Percentiles rank a stretch among this genome's conserved stretches.
Evolutionary conservation across 495 filamentous ascomycete species (phyloP).

Genomic region (Ascobolus immersus): DNA sequence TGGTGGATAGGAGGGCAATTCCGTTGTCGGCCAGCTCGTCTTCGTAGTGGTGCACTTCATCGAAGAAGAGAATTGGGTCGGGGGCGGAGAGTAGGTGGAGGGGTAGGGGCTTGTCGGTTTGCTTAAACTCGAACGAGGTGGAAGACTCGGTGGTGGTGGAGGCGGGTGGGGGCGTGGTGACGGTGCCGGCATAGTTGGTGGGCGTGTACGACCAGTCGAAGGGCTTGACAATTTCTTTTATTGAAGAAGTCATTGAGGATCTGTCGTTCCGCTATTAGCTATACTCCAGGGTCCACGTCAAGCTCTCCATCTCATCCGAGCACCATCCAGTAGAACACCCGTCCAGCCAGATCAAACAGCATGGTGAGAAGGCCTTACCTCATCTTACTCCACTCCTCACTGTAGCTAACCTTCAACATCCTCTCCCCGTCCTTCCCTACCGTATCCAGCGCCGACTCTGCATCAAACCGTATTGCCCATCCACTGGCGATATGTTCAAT

Average conservation of each 20-base stretch:
- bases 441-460: slow-evolving; percentile 58
- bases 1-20: slow-evolving; percentile 62
- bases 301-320: too few relatives aligned
- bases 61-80: slow-evolving; percentile 84
- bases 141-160: neutral
- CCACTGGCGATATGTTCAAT: slow-evolving; percentile 41
- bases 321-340: too few relatives aligned
- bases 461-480: slow-evolving; percentile 58
- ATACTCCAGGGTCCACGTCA: too few relatives aligned
- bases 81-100: slow-evolving; percentile 18
- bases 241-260: too few relatives aligned
- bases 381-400: slow-evolving; percentile 41
- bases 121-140: neutral
- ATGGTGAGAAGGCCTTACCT: slow-evolving; percentile 12
- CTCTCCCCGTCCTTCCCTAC: slow-evolving; percentile 76
- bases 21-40: slow-evolving; percentile 96
- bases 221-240: slow-evolving; percentile 77
- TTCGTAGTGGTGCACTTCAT: slow-evolving; percentile 87
- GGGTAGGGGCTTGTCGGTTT: neutral
- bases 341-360: too few relatives aligned
- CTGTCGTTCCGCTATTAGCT: too few relatives aligned
- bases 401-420: slow-evolving; percentile 86
- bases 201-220: slow-evolving; percentile 96
- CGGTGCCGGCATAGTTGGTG: neutral
- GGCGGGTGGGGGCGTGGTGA: neutral